These are phyloP conservation scores for Naganishia kalamii DNA, from an alignment of 768 basidiomycete species.

Conservation along the genomic window DNA sequence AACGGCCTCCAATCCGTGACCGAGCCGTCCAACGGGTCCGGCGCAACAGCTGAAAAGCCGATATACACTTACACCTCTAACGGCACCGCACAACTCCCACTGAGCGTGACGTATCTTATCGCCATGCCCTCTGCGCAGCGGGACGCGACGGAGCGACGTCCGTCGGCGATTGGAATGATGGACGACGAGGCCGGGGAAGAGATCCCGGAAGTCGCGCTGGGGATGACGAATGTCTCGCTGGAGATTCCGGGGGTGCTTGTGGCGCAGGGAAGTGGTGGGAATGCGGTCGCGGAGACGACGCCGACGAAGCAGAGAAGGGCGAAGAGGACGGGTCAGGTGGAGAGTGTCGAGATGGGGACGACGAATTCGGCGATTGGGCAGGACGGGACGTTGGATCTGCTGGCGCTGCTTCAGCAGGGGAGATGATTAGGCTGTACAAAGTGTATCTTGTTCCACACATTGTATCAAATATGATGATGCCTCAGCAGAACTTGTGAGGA, in stretches of 20 bases:
- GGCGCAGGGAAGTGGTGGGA: background rate
- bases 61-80: background rate
- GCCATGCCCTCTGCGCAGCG: conserved; percentile 16
- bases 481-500: too few species aligned
- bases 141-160: background rate
- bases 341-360: background rate
- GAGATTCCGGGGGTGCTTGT: background rate
- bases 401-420: background rate
- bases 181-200: conserved; percentile 12
- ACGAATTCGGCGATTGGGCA: background rate
- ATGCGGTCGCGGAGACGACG: background rate
- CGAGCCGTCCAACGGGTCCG: background rate
- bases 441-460: too few species aligned
- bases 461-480: too few species aligned
- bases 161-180: background rate
- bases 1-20: background rate
- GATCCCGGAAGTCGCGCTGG: conserved; percentile 20
- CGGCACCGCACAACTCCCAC: background rate
- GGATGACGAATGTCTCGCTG: too few species aligned
- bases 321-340: background rate
- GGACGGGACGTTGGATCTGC: conserved; percentile 2
- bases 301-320: background rate
- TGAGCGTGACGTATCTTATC: conserved; percentile 18
- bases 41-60: background rate
- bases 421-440: background rate